phyloP scores from a whole-genome alignment of 371 early-diverging fungal genomes.

The Neoconidiobolus thromboides region DNA sequence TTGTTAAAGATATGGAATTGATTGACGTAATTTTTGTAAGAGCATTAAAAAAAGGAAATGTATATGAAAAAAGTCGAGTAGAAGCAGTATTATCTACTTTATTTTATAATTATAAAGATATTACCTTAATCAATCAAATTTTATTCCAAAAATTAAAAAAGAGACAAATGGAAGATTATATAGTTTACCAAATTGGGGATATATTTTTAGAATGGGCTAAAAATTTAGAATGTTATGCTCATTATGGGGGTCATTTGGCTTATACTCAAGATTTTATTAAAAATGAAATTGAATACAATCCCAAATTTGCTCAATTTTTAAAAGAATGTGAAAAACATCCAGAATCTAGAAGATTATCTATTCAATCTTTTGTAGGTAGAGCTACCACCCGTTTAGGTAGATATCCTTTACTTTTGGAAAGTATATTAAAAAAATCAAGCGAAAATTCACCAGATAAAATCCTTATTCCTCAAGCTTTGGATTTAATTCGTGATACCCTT shows the following conservation, averaged over 20 bases:
- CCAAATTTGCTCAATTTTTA: slow-evolving; percentile 22
- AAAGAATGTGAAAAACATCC: slow-evolving; percentile 50
- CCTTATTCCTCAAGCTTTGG: slow-evolving; percentile 32
- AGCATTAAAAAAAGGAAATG: not conserved
- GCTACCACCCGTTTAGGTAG: slow-evolving; percentile 79
- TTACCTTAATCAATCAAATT: slow-evolving; percentile 42
- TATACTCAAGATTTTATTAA: slow-evolving; percentile 69
- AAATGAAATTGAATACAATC: slow-evolving; percentile 45
- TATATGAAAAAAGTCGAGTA: not conserved
- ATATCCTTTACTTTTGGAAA: slow-evolving; percentile 67
- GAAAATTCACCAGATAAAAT: slow-evolving; percentile 56
- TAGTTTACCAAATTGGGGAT: slow-evolving; percentile 70
- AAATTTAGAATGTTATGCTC: slow-evolving; percentile 57
- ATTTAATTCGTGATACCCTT: slow-evolving; percentile 39
- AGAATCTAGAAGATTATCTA: slow-evolving; percentile 56
- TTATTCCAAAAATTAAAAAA: slow-evolving; percentile 38
- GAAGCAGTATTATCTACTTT: not conserved
- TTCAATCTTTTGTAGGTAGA: slow-evolving; percentile 60
- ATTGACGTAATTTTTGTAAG: slow-evolving; percentile 17
- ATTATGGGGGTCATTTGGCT: slow-evolving; percentile 73
- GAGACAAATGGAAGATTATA: slow-evolving; percentile 42
- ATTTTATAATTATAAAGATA: slow-evolving; percentile 61
- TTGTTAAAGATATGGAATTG: slow-evolving; percentile 58
- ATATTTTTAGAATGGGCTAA: slow-evolving; percentile 50
- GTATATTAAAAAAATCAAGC: slow-evolving; percentile 63